Evolutionary conservation across 371 early-diverging fungal species (phyloP).

Genomic region (Lichtheimia ornata): DNA sequence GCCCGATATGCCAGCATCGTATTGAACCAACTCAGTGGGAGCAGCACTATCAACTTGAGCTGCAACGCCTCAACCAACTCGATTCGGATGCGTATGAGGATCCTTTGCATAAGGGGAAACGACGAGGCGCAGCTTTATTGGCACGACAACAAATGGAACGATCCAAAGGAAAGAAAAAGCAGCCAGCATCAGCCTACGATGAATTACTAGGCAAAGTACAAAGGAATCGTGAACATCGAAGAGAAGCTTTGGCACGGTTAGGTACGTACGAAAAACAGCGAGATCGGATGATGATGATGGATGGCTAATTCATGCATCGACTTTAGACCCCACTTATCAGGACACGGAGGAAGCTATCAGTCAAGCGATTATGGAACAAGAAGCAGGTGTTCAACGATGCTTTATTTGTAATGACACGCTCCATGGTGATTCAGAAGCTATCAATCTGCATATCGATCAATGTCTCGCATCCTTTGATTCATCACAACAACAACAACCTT

Average conservation of each 20-base stretch:
- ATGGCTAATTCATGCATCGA: too few relatives aligned
- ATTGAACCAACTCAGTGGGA: conserved; percentile 52
- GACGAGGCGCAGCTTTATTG: conserved; percentile 59
- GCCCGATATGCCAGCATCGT: conserved; percentile 58
- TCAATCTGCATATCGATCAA: conserved; percentile 73
- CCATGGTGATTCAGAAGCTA: conserved; percentile 57
- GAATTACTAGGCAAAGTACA: conserved; percentile 46
- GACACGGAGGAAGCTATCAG: conserved; percentile 1
- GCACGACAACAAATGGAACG: conserved; percentile 52
- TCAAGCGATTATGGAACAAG: conserved; percentile 11
- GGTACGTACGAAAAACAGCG: conserved; percentile 14
- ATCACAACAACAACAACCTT: conserved; percentile 10
- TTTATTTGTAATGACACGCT: conserved; percentile 73
- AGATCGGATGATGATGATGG: neutral
- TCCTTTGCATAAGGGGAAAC: conserved; percentile 39
- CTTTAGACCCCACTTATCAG: conserved; percentile 3
- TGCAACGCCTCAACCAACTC: conserved; percentile 42
- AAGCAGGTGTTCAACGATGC: conserved; percentile 48
- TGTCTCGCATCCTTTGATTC: conserved; percentile 51
- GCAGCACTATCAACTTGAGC: conserved; percentile 57
- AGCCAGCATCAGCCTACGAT: conserved; percentile 38
- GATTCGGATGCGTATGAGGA: conserved; percentile 35
- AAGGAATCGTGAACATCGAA: conserved; percentile 29
- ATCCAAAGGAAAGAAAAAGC: conserved; percentile 38
- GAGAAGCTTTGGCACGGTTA: conserved; percentile 21